phyloP scores from a whole-genome alignment of 345 rosid species.

The Melaleuca alternifolia region DNA sequence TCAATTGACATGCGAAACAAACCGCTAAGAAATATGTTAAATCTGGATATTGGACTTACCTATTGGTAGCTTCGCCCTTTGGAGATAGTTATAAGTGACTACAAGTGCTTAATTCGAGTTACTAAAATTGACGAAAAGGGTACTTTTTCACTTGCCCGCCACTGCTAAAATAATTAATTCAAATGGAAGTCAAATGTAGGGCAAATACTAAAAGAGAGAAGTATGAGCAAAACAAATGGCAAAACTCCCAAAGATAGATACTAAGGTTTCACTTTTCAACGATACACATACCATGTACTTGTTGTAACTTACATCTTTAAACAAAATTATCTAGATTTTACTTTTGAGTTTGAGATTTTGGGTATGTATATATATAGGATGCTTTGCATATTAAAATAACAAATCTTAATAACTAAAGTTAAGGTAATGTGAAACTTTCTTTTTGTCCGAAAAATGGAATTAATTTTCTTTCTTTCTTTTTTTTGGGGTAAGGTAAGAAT shows the following conservation, averaged over 20 bases:
- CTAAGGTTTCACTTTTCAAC: not conserved
- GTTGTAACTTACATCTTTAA: not conserved
- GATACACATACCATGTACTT: not conserved
- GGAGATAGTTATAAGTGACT: not conserved
- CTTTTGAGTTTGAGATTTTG: no score
- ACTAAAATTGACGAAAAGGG: not conserved
- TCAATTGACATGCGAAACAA: not conserved
- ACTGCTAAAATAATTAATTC: not conserved
- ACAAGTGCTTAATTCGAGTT: not conserved
- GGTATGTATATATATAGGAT: no score
- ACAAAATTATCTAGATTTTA: no score
- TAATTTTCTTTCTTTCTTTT: no score
- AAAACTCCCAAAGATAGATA: not conserved
- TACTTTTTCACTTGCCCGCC: not conserved
- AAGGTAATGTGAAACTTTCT: not conserved
- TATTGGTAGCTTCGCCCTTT: not conserved
- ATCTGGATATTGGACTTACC: not conserved
- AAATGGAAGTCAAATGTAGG: not conserved
- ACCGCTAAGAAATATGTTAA: not conserved
- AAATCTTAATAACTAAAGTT: no score
- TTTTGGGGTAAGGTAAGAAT: no score
- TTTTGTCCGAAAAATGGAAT: not conserved
- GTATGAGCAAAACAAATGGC: not conserved
- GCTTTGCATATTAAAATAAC: no score
- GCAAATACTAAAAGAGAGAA: not conserved